Evolutionary conservation across 2,329 filamentous ascomycete genomes (phyloP).

Genomic region (Alternaria arborescens): DNA sequence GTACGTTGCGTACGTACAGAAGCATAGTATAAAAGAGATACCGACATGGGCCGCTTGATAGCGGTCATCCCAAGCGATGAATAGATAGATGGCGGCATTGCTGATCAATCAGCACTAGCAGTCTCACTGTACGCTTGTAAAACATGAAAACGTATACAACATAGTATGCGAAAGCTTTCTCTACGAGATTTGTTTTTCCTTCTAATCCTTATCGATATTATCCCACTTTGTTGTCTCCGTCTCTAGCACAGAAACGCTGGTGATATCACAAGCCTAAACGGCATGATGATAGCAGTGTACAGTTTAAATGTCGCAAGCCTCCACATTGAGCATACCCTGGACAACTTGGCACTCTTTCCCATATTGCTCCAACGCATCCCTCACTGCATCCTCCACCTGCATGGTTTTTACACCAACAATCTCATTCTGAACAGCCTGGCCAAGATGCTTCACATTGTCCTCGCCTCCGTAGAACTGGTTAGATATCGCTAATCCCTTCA

Average conservation of each 20-base stretch:
- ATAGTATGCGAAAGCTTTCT: neutral
- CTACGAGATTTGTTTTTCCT: neutral
- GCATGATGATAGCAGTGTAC: neutral
- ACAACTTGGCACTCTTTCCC: constrained; percentile 36
- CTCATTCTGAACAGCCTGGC: constrained; percentile 40
- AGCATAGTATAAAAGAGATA: neutral
- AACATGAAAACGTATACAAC: neutral
- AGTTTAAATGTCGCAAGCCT: constrained; percentile 34
- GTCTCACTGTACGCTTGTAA: neutral
- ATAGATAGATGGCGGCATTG: neutral
- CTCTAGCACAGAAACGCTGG: neutral
- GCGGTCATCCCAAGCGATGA: neutral
- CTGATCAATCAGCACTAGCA: neutral
- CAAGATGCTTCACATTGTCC: constrained; percentile 30
- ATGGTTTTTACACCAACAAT: constrained; percentile 37
- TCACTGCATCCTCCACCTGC: constrained; percentile 40
- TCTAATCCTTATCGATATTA: no score
- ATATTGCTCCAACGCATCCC: constrained; percentile 33
- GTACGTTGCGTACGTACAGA: neutral
- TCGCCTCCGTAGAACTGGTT: constrained; percentile 48
- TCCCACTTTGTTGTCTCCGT: neutral
- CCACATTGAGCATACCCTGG: constrained; percentile 39
- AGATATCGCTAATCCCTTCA: constrained; percentile 42
- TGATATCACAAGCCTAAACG: neutral
- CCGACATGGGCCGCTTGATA: neutral